Conservation (phyloP, 2,329 filamentous ascomycete species). For the Colletotrichum tropicale region DNA sequence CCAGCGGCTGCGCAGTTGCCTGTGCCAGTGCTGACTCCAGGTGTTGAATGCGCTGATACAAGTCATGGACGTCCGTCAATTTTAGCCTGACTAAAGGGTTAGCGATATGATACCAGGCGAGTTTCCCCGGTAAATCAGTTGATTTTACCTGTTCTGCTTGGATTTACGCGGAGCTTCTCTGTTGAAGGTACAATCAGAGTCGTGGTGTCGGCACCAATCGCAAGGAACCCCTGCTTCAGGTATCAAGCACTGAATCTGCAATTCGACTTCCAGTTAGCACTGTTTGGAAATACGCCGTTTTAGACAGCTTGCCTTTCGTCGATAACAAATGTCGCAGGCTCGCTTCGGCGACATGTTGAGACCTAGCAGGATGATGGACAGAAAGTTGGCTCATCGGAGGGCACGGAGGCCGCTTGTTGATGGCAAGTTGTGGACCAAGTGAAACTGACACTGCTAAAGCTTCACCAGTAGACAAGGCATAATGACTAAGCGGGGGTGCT, state of each 20-base stretch:
- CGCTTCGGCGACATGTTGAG: conserved; percentile 1
- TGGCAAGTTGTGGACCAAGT: not conserved
- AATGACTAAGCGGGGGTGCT: not conserved
- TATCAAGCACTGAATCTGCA: conserved; percentile 5
- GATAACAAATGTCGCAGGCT: conserved; percentile 6
- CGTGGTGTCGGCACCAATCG: conserved; percentile 10
- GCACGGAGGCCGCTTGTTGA: not conserved
- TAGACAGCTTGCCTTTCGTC: not conserved
- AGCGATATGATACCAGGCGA: not conserved
- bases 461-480: accelerated
- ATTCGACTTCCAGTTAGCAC: not conserved
- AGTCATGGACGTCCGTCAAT: not conserved
- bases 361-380: not conserved
- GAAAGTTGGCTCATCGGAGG: not conserved
- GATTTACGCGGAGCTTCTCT: not conserved
- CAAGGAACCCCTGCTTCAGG: not conserved
- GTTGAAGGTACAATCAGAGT: not conserved
- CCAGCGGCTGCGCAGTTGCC: not conserved
- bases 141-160: not conserved
- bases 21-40: not conserved
- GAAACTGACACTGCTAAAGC: not conserved
- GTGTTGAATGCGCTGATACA: not conserved
- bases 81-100: not conserved
- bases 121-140: accelerated
- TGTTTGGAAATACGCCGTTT: too few species aligned